These are phyloP conservation scores for Taphrina flavorubra DNA, from an alignment of 1,139 yeast genomes.

Conservation along the genomic window DNA sequence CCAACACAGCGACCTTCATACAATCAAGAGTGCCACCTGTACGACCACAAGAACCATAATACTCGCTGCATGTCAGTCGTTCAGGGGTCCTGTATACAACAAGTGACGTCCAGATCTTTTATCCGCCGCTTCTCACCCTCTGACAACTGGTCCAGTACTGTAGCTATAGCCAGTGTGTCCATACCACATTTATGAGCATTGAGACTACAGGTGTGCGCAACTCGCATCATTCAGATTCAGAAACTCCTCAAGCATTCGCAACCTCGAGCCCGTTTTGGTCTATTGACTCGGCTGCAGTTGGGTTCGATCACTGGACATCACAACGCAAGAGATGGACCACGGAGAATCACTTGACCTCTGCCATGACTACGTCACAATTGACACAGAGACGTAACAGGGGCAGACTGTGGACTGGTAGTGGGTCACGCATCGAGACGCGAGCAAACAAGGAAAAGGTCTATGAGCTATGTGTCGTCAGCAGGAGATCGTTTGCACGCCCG, in stretches of 20 bases:
- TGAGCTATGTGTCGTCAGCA: constrained; percentile 7
- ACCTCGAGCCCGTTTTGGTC: constrained; percentile 12
- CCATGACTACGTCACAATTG: background rate
- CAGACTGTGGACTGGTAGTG: background rate
- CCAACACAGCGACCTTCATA: too few species aligned
- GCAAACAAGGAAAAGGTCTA: constrained; percentile 21
- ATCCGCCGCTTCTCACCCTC: too few species aligned
- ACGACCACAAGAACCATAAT: too few species aligned
- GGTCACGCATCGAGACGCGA: constrained; percentile 2
- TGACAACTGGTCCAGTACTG: too few species aligned
- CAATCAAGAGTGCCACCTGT: too few species aligned
- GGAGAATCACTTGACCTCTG: background rate
- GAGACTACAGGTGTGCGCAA: background rate
- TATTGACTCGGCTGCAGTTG: background rate
- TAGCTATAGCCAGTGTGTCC: too few species aligned
- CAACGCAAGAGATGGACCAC: constrained; percentile 7
- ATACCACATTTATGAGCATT: background rate
- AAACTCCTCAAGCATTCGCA: constrained; percentile 6
- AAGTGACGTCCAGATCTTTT: too few species aligned
- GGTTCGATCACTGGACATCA: background rate
- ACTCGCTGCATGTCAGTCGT: too few species aligned
- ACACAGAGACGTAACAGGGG: constrained; percentile 6
- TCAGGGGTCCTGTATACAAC: too few species aligned
- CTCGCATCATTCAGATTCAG: background rate
- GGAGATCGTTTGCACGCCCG: constrained; percentile 15